phyloP scores from a whole-genome alignment of 2,329 filamentous ascomycete genomes.

The Cryphonectria japonica region DNA sequence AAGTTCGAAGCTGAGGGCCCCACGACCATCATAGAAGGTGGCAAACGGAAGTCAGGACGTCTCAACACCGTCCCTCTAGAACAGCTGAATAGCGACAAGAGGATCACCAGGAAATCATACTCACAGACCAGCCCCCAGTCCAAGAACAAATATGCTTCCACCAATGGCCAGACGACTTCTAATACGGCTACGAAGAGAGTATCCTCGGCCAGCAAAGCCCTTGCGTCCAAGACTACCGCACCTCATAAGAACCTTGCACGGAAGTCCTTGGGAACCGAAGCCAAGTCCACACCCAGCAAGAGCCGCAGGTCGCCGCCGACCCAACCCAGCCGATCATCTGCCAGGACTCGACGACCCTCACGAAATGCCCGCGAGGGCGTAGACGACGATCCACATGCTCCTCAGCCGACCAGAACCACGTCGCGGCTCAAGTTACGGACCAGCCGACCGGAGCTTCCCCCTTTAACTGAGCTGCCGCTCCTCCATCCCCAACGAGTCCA shows the following conservation, averaged over 20 bases:
- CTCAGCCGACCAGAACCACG: conserved; percentile 21
- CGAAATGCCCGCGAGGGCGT: conserved; percentile 35
- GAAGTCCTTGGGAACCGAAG: conserved; percentile 30
- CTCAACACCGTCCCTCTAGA: conserved; percentile 62
- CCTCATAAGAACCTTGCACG: conserved; percentile 18
- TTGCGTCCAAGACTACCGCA: conserved; percentile 21
- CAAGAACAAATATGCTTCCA: conserved; percentile 34
- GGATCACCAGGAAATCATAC: conserved; percentile 54
- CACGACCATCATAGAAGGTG: conserved; percentile 79
- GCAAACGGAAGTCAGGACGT: conserved; percentile 68
- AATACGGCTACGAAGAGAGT: conserved; percentile 37
- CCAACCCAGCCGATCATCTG: conserved; percentile 31
- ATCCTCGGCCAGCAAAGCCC: conserved; percentile 38
- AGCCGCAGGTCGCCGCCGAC: conserved; percentile 41
- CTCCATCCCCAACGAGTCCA: conserved; percentile 63
- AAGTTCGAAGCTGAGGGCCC: conserved; percentile 82
- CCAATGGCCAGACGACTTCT: conserved; percentile 36
- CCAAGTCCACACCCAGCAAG: conserved; percentile 31
- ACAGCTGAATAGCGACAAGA: conserved; percentile 54
- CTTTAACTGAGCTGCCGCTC: conserved; percentile 54
- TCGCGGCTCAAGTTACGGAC: conserved; percentile 25
- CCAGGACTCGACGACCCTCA: conserved; percentile 38
- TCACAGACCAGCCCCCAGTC: conserved; percentile 39
- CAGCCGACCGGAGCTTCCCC: conserved; percentile 36
- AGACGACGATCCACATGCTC: conserved; percentile 35